A percentile compares a stretch with the other conserved stretches of the same genome.
These are phyloP conservation scores for Jatropha multifida DNA, from an alignment of 441 rosid genomes.

Conservation along the genomic window DNA sequence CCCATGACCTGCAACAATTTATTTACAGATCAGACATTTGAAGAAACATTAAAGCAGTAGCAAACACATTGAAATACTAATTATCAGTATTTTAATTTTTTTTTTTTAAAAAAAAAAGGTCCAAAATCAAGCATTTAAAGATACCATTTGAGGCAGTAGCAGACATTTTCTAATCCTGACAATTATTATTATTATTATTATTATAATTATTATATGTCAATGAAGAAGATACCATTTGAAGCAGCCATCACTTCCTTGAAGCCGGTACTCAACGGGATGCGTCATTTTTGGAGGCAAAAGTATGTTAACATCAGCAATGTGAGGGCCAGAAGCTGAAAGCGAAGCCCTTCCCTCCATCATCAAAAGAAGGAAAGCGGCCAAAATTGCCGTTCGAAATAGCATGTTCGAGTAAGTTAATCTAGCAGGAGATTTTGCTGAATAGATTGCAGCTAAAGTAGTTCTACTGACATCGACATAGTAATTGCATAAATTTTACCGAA, in stretches of 20 bases:
- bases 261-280: constrained; percentile 83
- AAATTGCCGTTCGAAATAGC: constrained; percentile 35
- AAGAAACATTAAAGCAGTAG: constrained; percentile 51
- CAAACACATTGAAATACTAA: too few species aligned
- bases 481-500: background rate
- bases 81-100: too few species aligned
- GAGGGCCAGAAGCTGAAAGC: constrained; percentile 65
- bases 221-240: constrained; percentile 67
- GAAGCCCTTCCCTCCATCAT: constrained; percentile 36
- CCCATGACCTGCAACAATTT: constrained; percentile 82
- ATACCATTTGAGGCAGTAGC: constrained; percentile 68
- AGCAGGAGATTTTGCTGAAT: background rate
- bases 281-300: constrained; percentile 94
- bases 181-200: too few species aligned
- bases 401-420: background rate
- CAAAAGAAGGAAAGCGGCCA: constrained; percentile 30
- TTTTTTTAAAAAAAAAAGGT: background rate
- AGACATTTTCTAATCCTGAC: too few species aligned
- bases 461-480: background rate
- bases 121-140: background rate
- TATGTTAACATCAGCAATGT: constrained; percentile 89
- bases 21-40: background rate
- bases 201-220: background rate
- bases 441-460: background rate
- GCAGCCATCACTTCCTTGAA: constrained; percentile 97